A percentile compares a stretch with the other conserved stretches of the same genome.
These are phyloP conservation scores for Fusarium nodosum DNA, from an alignment of 2,329 filamentous ascomycete genomes.

Conservation along the genomic window DNA sequence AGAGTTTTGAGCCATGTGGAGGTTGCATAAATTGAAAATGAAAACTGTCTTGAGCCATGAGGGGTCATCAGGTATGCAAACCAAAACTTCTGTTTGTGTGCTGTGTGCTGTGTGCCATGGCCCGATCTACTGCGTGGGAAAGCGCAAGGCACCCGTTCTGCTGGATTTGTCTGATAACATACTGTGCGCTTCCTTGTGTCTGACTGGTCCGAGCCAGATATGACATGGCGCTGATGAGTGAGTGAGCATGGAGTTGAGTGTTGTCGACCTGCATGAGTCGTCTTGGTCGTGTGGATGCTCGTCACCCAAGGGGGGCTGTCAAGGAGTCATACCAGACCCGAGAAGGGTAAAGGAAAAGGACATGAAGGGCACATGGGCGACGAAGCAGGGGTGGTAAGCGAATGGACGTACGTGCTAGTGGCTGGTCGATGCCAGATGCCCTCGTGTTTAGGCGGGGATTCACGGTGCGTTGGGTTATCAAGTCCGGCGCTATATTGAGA, in stretches of 20 bases:
- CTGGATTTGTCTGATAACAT: conserved; percentile 39
- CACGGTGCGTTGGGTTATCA: conserved; percentile 43
- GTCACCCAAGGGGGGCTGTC: conserved; percentile 40
- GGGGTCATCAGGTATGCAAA: conserved; percentile 37
- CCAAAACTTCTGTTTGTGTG: conserved; percentile 28
- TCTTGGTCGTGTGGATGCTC: conserved; percentile 42
- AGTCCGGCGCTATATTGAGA: conserved; percentile 51
- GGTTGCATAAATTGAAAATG: conserved; percentile 34
- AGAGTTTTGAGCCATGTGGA: conserved; percentile 34
- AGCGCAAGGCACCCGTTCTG: conserved; percentile 46
- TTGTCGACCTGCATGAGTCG: conserved; percentile 44
- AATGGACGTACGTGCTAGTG: conserved; percentile 31
- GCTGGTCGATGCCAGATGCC: conserved; percentile 18
- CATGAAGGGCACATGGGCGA: conserved; percentile 32
- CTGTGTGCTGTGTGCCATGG: conserved; percentile 37
- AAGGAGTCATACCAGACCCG: conserved; percentile 27
- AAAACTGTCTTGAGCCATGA: conserved; percentile 28
- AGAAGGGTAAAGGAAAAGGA: conserved; percentile 21
- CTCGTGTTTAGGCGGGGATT: conserved; percentile 44
- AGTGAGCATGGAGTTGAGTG: conserved; percentile 40
- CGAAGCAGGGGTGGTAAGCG: conserved; percentile 22
- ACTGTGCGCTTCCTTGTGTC: conserved; percentile 39
- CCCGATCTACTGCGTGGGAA: conserved; percentile 40
- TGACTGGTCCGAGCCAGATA: conserved; percentile 45
- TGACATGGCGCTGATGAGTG: conserved; percentile 36